Evolutionary conservation across 495 filamentous ascomycete species (phyloP).

Genomic region (Cladorrhinum samala): DNA sequence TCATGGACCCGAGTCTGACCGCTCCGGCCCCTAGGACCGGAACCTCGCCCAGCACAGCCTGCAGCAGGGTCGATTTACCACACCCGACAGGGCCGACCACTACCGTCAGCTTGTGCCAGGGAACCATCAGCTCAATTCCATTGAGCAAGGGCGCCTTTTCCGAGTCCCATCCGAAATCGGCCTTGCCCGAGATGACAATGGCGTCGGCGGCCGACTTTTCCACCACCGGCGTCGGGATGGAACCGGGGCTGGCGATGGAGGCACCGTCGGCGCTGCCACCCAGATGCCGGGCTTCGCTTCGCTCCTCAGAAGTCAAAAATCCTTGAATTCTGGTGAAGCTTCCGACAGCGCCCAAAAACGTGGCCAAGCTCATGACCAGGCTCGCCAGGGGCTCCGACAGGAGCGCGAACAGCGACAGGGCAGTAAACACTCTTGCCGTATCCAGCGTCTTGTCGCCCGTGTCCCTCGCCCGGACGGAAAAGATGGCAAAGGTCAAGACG

Average conservation of each 20-base stretch:
- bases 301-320: constrained; percentile 44
- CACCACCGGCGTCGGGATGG: background rate
- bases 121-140: constrained; percentile 35
- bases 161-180: constrained; percentile 46
- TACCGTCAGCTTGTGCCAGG: constrained; percentile 34
- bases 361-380: constrained; percentile 52
- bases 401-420: constrained; percentile 55
- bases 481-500: constrained; percentile 37
- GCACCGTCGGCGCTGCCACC: background rate
- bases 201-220: constrained; percentile 14
- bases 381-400: constrained; percentile 52
- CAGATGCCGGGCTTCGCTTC: constrained; percentile 11
- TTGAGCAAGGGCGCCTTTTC: constrained; percentile 40
- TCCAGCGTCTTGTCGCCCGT: constrained; percentile 36
- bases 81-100: constrained; percentile 55
- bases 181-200: constrained; percentile 38
- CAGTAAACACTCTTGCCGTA: constrained; percentile 50
- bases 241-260: too few relatives aligned
- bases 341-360: constrained; percentile 48
- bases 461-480: constrained; percentile 20
- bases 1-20: constrained; percentile 15
- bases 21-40: constrained; percentile 31
- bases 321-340: constrained; percentile 56
- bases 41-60: constrained; percentile 52
- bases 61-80: constrained; percentile 56